These are phyloP conservation scores for Fomitopsis palustris DNA, from an alignment of 1,284 basidiomycete species.

Conservation along the genomic window DNA sequence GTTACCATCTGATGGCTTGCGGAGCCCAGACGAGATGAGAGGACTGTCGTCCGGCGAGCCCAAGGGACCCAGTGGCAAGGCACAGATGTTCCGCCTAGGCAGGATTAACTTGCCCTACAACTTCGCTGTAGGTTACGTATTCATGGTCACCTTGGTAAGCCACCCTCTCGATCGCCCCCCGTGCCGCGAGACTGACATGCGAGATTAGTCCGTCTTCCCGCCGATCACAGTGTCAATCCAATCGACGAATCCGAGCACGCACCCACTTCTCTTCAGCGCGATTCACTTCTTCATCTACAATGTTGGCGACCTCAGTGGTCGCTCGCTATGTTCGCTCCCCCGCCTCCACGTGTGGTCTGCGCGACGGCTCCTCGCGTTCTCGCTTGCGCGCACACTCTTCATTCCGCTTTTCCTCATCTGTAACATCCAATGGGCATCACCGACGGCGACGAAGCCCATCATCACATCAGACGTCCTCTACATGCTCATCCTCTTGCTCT, in stretches of 20 bases:
- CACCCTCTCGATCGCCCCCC: background rate
- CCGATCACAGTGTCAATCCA: constrained; percentile 76
- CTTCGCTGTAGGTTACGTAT: constrained; percentile 72
- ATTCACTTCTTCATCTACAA: constrained; percentile 75
- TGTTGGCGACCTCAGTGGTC: constrained; percentile 75
- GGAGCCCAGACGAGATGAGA: constrained; percentile 11
- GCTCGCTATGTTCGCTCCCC: constrained; percentile 70
- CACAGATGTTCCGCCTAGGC: constrained; percentile 47
- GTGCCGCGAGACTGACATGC: constrained; percentile 2
- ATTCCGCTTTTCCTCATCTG: constrained; percentile 83
- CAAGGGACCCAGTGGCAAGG: constrained; percentile 18
- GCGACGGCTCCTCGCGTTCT: constrained; percentile 55
- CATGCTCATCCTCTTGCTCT: constrained; percentile 68
- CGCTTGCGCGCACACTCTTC: constrained; percentile 72
- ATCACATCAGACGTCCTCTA: constrained; percentile 75
- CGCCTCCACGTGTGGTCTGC: constrained; percentile 65
- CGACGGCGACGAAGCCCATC: constrained; percentile 35
- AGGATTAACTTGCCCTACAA: constrained; percentile 69
- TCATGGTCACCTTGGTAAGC: constrained; percentile 76
- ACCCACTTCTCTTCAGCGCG: constrained; percentile 66
- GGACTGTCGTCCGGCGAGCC: constrained; percentile 3
- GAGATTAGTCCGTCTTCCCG: constrained; percentile 74
- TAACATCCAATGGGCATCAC: constrained; percentile 58
- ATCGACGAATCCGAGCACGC: constrained; percentile 55
- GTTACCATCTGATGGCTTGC: constrained; percentile 28